Percentiles rank a stretch among this genome's conserved stretches.
These are phyloP conservation scores for Brassica hybrid DNA, from an alignment of 441 rosid species.

Conservation along the genomic window DNA sequence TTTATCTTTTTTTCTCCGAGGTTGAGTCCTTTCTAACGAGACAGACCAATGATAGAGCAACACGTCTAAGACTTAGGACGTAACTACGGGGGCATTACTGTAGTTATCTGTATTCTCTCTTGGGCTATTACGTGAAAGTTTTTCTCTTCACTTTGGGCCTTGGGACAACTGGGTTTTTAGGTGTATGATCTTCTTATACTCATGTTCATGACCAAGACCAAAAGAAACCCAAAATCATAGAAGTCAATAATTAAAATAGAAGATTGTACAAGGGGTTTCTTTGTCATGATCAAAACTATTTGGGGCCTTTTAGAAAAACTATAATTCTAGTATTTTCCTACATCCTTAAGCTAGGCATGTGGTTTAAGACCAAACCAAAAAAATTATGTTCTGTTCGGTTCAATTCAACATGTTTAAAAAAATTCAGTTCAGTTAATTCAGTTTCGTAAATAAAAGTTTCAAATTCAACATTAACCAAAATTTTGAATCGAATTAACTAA, in stretches of 20 bases:
- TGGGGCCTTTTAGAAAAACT: not conserved
- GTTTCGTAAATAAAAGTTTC: no score
- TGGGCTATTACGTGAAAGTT: not conserved
- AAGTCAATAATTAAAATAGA: not conserved
- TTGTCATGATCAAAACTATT: not conserved
- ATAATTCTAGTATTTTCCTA: not conserved
- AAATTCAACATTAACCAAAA: no score
- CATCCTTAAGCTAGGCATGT: not conserved
- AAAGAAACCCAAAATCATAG: not conserved
- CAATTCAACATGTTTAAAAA: no score
- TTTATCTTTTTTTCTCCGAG: slow-evolving; percentile 37
- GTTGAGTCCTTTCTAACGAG: slow-evolving; percentile 29
- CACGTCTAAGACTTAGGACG: slow-evolving; percentile 24
- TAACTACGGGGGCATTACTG: not conserved
- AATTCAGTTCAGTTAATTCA: no score
- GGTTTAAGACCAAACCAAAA: no score
- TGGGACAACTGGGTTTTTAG: not conserved
- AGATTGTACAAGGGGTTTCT: slow-evolving; percentile 12
- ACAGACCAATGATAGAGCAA: slow-evolving; percentile 32
- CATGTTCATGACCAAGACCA: not conserved
- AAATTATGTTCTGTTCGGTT: no score
- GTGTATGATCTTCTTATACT: not conserved
- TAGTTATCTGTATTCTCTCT: not conserved
- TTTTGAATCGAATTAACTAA: no score
- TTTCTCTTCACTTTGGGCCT: not conserved